phyloP scores from a whole-genome alignment of 768 basidiomycete genomes.

The Baorangia bicolor region DNA sequence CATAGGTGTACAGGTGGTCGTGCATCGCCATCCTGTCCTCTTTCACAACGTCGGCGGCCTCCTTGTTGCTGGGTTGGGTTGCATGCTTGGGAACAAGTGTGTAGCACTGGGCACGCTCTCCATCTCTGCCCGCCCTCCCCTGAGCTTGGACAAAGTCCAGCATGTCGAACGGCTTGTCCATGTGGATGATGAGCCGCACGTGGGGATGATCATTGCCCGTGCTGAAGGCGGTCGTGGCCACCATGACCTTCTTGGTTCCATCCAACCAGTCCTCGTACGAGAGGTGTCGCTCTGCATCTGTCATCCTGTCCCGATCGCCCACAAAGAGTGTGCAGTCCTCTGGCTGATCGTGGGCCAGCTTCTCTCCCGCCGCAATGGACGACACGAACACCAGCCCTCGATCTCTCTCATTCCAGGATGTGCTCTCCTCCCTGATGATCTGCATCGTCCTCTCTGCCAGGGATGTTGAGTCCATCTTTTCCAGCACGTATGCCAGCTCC shows the following conservation, averaged over 20 bases:
- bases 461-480: neutral
- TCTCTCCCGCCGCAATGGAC: neutral
- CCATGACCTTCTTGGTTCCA: conserved; percentile 1
- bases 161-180: conserved; percentile 15
- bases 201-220: conserved; percentile 25
- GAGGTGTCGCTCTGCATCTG: neutral
- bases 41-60: no score
- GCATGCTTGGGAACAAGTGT: neutral
- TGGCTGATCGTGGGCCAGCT: neutral
- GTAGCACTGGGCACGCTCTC: neutral
- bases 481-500: neutral
- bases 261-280: conserved; percentile 13
- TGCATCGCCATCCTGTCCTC: neutral
- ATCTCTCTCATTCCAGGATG: neutral
- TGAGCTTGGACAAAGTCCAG: no score
- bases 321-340: conserved; percentile 3
- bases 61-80: no score
- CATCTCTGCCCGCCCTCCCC: neutral
- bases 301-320: neutral
- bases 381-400: conserved; percentile 13
- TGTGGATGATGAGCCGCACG: conserved; percentile 16
- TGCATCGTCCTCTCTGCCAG: neutral
- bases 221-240: conserved; percentile 24
- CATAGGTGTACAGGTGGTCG: neutral
- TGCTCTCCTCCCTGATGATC: neutral